phyloP scores from a whole-genome alignment of 257 asterid genomes.

The Solanum rostratum region DNA sequence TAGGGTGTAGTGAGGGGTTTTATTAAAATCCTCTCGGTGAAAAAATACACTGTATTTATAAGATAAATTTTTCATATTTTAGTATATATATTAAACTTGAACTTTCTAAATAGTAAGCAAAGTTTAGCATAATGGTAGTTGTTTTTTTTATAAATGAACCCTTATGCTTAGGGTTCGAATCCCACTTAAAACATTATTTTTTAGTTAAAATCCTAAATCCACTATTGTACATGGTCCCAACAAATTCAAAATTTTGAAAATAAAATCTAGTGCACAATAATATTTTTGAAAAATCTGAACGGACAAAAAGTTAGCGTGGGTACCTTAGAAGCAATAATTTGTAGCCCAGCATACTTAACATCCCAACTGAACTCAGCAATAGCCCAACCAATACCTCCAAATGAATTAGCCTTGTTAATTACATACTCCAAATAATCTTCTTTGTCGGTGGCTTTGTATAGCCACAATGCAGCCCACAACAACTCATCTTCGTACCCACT shows the following conservation, averaged over 20 bases:
- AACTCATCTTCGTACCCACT: slow-evolving; percentile 90
- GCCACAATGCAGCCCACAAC: slow-evolving; percentile 93
- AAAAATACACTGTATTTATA: no score
- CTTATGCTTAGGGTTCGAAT: no score
- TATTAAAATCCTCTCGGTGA: no score
- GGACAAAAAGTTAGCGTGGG: not conserved
- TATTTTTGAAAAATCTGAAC: not conserved
- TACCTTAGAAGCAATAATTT: slow-evolving; percentile 38
- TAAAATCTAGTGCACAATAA: not conserved
- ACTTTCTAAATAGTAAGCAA: no score
- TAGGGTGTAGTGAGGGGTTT: no score
- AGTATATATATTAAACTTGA: no score
- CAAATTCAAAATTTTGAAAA: not conserved
- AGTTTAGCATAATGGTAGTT: no score
- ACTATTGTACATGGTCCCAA: not conserved
- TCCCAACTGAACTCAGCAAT: slow-evolving; percentile 91
- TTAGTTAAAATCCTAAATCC: no score
- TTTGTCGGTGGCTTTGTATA: slow-evolving; percentile 71
- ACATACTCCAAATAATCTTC: slow-evolving; percentile 36
- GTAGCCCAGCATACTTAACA: slow-evolving; percentile 75
- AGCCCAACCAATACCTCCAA: slow-evolving; percentile 88
- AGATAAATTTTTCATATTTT: no score
- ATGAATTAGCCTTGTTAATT: slow-evolving; percentile 33
- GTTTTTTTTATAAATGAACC: no score
- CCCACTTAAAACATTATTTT: no score